These are phyloP conservation scores for Phylloporus sp. DNA, from an alignment of 768 basidiomycete genomes.

Conservation along the genomic window DNA sequence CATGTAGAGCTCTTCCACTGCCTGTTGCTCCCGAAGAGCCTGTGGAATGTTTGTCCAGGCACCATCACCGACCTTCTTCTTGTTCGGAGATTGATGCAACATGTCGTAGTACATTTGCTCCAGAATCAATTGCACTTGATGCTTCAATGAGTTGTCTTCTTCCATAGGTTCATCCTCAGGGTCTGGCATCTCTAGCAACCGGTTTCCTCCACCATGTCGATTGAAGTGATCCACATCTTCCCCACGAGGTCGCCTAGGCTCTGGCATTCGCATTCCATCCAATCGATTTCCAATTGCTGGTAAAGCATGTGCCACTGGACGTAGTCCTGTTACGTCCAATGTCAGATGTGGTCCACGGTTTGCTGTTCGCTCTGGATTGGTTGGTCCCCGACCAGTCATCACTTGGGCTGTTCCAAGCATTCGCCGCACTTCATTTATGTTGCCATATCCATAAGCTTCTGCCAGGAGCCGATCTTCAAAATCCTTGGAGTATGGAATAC, in stretches of 20 bases:
- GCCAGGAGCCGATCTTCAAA: background rate
- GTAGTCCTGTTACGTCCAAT: too few species aligned
- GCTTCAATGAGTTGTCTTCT: background rate
- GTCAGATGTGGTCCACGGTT: background rate
- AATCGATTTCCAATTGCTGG: background rate
- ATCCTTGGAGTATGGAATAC: background rate
- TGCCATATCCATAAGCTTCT: background rate
- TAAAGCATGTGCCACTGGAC: too few species aligned
- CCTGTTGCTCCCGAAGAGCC: background rate
- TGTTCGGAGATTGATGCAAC: background rate
- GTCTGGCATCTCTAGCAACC: background rate
- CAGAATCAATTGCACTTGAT: background rate
- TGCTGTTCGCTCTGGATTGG: background rate
- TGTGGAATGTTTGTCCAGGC: constrained; percentile 1
- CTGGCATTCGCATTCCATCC: background rate
- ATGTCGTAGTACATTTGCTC: constrained; percentile 6
- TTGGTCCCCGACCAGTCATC: too few species aligned
- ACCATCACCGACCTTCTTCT: background rate
- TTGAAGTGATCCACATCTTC: constrained; percentile 3
- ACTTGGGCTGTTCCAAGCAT: too few species aligned
- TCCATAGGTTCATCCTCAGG: background rate
- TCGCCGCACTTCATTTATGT: background rate
- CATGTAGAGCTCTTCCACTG: background rate
- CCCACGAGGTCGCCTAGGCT: background rate
- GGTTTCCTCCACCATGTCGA: background rate